Evolutionary conservation across 345 rosid genomes (phyloP), one percentile per base, ranked within the genome.

Genomic region (Ceriops tagal): DNA sequence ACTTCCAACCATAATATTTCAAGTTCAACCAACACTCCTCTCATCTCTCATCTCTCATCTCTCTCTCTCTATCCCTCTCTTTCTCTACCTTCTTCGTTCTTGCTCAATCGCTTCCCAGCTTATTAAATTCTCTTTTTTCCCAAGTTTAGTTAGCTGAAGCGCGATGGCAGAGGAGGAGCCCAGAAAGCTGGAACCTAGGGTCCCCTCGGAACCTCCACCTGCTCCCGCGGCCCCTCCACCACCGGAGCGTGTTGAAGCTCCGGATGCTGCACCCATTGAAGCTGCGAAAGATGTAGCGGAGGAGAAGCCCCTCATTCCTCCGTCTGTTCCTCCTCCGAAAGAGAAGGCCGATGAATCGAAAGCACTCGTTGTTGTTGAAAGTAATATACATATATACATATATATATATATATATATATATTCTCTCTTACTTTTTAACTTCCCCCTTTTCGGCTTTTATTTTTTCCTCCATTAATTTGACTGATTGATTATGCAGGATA

Each of bases 261-360:
- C 28, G 30, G 49, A 13, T 13, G 5, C 49, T 39, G 58, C 5
- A 53, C 28, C 28, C 20, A 62, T 22, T 24, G 83, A 47, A 61
- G 62, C 76, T 22, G 70, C 80, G 22, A 77, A 61, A 16, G 78
- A 60, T 3, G 79, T 73, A 6, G 73, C 67, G 9, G 78, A 83
- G 72, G 87, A 84, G 80, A 84, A 87, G 71, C 11, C 84, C 10
- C 77, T 79, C 3, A 65, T 81, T 69, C 81, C 74, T 16, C 79
- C 69, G 76, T 73, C 27, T 34, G 62, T 81, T 24, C 53, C 62
- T 43, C 74, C 79, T 10, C 32, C 73, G 5, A 77, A 82, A 61
- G 83, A 79, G 62, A 81, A 75, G 66, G 69, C 69, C 15, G 80
- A 59, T 5, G 79, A 78, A 13, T 58, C 86, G 13, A 71, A 78